A percentile compares a stretch with the other conserved stretches of the same genome.
phyloP scores from a whole-genome alignment of 805 yeast genomes.

The Schwanniomyces sp. region DNA sequence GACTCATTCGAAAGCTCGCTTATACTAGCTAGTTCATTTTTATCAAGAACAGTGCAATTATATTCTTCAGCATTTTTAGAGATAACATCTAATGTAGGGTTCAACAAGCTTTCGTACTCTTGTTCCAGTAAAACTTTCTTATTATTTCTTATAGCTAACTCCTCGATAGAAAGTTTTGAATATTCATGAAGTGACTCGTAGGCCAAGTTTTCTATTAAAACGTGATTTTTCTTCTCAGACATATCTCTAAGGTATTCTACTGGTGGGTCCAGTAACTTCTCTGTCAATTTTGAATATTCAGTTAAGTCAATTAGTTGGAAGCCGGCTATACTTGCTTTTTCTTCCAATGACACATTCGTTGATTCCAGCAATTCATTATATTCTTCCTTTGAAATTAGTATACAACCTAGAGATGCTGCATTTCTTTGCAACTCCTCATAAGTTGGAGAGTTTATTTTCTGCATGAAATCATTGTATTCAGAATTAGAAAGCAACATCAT shows the following conservation, averaged over 20 bases:
- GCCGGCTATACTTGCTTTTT: slow-evolving; percentile 6
- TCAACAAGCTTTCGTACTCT: neutral
- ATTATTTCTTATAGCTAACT: slow-evolving; percentile 2
- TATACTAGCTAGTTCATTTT: slow-evolving; percentile 2
- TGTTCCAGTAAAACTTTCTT: slow-evolving; percentile 1
- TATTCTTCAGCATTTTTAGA: slow-evolving; percentile 19
- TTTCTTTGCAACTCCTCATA: slow-evolving; percentile 6
- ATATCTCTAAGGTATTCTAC: slow-evolving; percentile 20
- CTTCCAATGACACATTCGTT: slow-evolving; percentile 10
- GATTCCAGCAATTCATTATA: slow-evolving; percentile 9
- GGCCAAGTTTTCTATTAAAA: slow-evolving; percentile 1
- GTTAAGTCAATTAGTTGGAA: slow-evolving; percentile 10
- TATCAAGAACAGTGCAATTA: slow-evolving; percentile 8
- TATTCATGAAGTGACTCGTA: neutral
- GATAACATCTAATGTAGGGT: slow-evolving; percentile 21
- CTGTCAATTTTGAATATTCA: slow-evolving; percentile 20
- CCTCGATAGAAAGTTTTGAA: neutral
- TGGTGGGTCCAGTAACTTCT: slow-evolving; percentile 15
- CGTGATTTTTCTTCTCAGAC: slow-evolving; percentile 15
- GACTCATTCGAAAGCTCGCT: slow-evolving; percentile 11
- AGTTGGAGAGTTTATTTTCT: slow-evolving; percentile 10
- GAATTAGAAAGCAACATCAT: slow-evolving; percentile 1
- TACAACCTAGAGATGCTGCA: slow-evolving; percentile 9
- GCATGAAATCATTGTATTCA: slow-evolving; percentile 1
- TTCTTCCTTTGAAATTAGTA: slow-evolving; percentile 10